phyloP scores from a whole-genome alignment of 192 early-diverging fungal genomes.

The Coemansia sp. region DNA sequence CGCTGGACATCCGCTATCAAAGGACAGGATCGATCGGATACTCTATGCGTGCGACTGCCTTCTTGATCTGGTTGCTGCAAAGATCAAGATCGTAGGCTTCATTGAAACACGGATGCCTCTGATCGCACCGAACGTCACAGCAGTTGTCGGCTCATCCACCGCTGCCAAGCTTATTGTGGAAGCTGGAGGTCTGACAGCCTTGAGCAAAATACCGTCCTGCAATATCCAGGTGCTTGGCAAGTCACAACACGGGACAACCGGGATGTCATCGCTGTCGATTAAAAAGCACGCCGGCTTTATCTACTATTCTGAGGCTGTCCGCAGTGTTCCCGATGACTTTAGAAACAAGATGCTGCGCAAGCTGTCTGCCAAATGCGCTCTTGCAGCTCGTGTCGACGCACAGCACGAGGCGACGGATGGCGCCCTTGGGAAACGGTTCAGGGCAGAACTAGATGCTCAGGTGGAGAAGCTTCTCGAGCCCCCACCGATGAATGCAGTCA shows the following conservation, averaged over 20 bases:
- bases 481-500: slow-evolving; percentile 78
- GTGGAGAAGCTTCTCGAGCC: slow-evolving; percentile 84
- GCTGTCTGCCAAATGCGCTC: slow-evolving; percentile 76
- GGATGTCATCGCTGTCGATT: slow-evolving; percentile 52
- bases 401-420: slow-evolving; percentile 71
- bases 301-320: slow-evolving; percentile 75
- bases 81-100: slow-evolving; percentile 73
- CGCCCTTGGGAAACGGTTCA: slow-evolving; percentile 64
- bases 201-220: slow-evolving; percentile 90
- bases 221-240: slow-evolving; percentile 75
- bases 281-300: slow-evolving; percentile 79
- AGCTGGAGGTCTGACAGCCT: slow-evolving; percentile 81
- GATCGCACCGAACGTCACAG: slow-evolving; percentile 92
- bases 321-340: slow-evolving; percentile 67
- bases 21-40: slow-evolving; percentile 63
- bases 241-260: slow-evolving; percentile 21
- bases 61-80: slow-evolving; percentile 67
- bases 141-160: slow-evolving; percentile 77
- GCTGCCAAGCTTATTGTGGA: slow-evolving; percentile 91
- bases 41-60: slow-evolving; percentile 74
- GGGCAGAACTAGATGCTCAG: slow-evolving; percentile 82
- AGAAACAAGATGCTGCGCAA: slow-evolving; percentile 77
- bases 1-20: slow-evolving; percentile 63
- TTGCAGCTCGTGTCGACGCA: slow-evolving; percentile 88
- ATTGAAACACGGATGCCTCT: slow-evolving; percentile 89